phyloP scores from a whole-genome alignment of 2,329 filamentous ascomycete genomes.

The Hypocrella siamensis region DNA sequence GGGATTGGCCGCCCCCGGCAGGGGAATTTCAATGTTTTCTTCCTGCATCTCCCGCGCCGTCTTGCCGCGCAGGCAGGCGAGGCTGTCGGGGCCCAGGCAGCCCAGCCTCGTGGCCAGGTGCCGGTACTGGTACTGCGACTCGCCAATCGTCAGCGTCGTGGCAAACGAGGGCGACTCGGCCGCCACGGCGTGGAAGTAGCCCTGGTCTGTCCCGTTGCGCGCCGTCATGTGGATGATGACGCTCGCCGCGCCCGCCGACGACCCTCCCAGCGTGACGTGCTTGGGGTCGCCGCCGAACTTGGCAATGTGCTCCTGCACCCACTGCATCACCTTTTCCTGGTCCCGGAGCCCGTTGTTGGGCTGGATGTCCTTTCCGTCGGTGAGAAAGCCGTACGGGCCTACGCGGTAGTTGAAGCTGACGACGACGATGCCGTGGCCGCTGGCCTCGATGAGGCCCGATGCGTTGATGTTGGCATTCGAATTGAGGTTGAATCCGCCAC shows the following conservation, averaged over 20 bases:
- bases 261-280: slow-evolving; percentile 54
- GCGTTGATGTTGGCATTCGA: slow-evolving; percentile 40
- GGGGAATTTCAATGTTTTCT: slow-evolving; percentile 22
- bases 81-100: slow-evolving; percentile 20
- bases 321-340: slow-evolving; percentile 52
- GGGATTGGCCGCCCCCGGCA: slow-evolving; percentile 10
- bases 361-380: slow-evolving; percentile 36
- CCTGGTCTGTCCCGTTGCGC: slow-evolving; percentile 29
- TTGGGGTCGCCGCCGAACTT: slow-evolving; percentile 54
- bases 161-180: slow-evolving; percentile 37
- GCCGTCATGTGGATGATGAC: slow-evolving; percentile 48
- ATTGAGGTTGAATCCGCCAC: slow-evolving; percentile 42
- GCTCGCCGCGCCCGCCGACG: slow-evolving; percentile 50
- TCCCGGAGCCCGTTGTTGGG: slow-evolving; percentile 57
- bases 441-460: slow-evolving; percentile 38
- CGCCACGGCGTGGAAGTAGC: slow-evolving; percentile 34
- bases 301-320: slow-evolving; percentile 51
- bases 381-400: slow-evolving; percentile 57
- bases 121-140: slow-evolving; percentile 37
- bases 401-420: slow-evolving; percentile 67
- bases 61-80: slow-evolving; percentile 30
- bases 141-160: slow-evolving; percentile 25
- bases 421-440: slow-evolving; percentile 46
- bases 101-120: slow-evolving; percentile 27
- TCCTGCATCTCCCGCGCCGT: slow-evolving; percentile 24